Percentiles rank a stretch among this genome's conserved stretches.
These are phyloP conservation scores for Serendipita vermifera DNA, from an alignment of 768 basidiomycete species.

Conservation along the genomic window DNA sequence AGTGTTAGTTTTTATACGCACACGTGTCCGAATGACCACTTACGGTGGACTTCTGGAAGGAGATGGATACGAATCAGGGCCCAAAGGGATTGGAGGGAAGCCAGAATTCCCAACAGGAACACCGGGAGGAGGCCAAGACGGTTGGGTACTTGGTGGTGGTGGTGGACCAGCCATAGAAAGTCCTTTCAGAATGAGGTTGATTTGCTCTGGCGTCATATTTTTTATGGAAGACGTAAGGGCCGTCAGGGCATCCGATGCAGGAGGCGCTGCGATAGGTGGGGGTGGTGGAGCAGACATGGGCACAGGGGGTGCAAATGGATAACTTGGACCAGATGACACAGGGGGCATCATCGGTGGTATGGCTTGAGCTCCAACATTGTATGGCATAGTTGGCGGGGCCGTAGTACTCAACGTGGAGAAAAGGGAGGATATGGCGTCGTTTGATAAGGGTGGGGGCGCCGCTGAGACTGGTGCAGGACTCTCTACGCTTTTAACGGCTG, in stretches of 20 bases:
- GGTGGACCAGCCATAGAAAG: slow-evolving; percentile 25
- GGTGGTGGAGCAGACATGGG: slow-evolving; percentile 14
- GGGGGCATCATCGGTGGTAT: neutral
- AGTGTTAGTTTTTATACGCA: neutral
- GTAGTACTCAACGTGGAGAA: slow-evolving; percentile 4
- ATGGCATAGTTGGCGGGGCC: slow-evolving; percentile 23
- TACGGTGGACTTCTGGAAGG: slow-evolving; percentile 8
- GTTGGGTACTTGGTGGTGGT: slow-evolving; percentile 12
- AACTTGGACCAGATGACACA: neutral
- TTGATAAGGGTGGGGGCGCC: too few species aligned
- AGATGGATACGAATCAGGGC: slow-evolving; percentile 20
- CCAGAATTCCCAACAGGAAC: slow-evolving; percentile 15
- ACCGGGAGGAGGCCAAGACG: slow-evolving; percentile 15
- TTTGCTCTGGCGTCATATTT: slow-evolving; percentile 61
- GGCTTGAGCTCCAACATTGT: neutral
- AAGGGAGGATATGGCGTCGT: neutral
- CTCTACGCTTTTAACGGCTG: neutral
- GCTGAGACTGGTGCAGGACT: neutral
- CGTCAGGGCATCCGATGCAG: slow-evolving; percentile 30
- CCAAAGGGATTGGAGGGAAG: slow-evolving; percentile 20
- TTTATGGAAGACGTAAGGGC: slow-evolving; percentile 60
- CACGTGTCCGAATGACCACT: neutral
- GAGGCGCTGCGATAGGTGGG: slow-evolving; percentile 18
- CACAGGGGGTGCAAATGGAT: neutral
- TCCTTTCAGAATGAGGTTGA: slow-evolving; percentile 51